Evolutionary conservation across 2,329 filamentous ascomycete species (phyloP).

Genomic region (Paraphaeosphaeria minitans): DNA sequence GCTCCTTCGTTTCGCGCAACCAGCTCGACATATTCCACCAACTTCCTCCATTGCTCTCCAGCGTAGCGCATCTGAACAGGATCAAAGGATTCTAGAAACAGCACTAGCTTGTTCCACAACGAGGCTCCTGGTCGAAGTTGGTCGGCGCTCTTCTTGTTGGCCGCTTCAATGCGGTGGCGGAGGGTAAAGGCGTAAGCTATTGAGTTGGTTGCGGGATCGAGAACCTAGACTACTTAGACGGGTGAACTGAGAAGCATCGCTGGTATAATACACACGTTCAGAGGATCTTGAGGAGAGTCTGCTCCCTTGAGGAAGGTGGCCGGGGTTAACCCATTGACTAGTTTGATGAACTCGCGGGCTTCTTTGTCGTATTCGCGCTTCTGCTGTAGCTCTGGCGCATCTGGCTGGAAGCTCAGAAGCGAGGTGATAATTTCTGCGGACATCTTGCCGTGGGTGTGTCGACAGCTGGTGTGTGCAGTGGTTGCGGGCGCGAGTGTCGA

Average conservation of each 20-base stretch:
- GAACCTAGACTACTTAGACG: conserved; percentile 35
- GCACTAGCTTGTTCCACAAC: conserved; percentile 57
- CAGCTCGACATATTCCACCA: conserved; percentile 50
- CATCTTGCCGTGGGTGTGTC: conserved; percentile 22
- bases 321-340: conserved; percentile 40
- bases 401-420: conserved; percentile 44
- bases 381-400: conserved; percentile 35
- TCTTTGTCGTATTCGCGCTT: conserved; percentile 48
- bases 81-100: conserved; percentile 58
- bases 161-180: conserved; percentile 51
- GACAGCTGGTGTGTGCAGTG: conserved; percentile 6
- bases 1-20: conserved; percentile 38
- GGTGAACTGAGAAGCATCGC: not conserved
- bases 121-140: conserved; percentile 50
- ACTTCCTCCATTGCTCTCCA: conserved; percentile 52
- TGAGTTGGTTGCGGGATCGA: conserved; percentile 64
- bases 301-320: conserved; percentile 42
- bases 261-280: conserved; percentile 36
- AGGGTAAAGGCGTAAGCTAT: conserved; percentile 64
- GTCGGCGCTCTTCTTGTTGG: conserved; percentile 45
- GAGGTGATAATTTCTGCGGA: conserved; percentile 35
- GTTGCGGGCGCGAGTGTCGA: conserved; percentile 16
- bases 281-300: conserved; percentile 48
- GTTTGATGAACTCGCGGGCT: conserved; percentile 41
- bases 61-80: conserved; percentile 61